phyloP scores from a whole-genome alignment of 2,329 filamentous ascomycete genomes.

The Gaeumannomyces tritici region DNA sequence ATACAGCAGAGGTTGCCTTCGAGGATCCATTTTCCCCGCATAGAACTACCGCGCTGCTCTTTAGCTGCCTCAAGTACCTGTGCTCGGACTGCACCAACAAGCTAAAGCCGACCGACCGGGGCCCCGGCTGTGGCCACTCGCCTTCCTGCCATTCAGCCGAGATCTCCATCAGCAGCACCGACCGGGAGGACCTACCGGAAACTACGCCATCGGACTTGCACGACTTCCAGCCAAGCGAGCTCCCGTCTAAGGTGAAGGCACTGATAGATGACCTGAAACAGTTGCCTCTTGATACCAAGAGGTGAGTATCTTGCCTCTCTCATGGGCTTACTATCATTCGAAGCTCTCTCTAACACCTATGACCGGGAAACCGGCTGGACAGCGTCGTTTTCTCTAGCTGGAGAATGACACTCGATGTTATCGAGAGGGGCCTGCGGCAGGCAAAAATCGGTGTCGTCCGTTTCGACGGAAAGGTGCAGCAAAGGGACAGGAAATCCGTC shows the following conservation, averaged over 20 bases:
- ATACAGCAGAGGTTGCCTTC: slow-evolving; percentile 13
- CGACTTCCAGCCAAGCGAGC: too few relatives aligned
- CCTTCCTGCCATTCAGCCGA: slow-evolving; percentile 13
- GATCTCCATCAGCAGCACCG: slow-evolving; percentile 13
- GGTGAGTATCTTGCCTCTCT: slow-evolving; percentile 2
- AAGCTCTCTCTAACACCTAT: too few relatives aligned
- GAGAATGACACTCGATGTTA: slow-evolving; percentile 35
- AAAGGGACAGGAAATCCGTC: slow-evolving; percentile 27
- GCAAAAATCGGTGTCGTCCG: slow-evolving; percentile 24
- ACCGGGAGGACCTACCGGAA: slow-evolving; percentile 12
- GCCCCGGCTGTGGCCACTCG: slow-evolving; percentile 14
- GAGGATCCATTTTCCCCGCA: slow-evolving; percentile 6
- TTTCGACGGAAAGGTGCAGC: slow-evolving; percentile 36
- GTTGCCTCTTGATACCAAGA: slow-evolving; percentile 10
- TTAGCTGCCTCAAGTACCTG: slow-evolving; percentile 20
- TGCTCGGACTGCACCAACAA: slow-evolving; percentile 20
- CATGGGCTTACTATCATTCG: too few relatives aligned
- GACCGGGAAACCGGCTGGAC: too few relatives aligned
- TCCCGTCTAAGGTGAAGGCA: slow-evolving; percentile 23
- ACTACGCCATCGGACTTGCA: too few relatives aligned
- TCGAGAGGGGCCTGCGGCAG: slow-evolving; percentile 27
- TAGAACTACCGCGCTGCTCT: slow-evolving; percentile 14
- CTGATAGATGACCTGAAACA: slow-evolving; percentile 21
- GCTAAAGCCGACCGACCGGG: accelerated
- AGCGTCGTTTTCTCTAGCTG: slow-evolving; percentile 39